Evolutionary conservation across 2,329 filamentous ascomycete species (phyloP), one percentile per base, ranked within the genome.

Genomic region (Claviceps digitariae): DNA sequence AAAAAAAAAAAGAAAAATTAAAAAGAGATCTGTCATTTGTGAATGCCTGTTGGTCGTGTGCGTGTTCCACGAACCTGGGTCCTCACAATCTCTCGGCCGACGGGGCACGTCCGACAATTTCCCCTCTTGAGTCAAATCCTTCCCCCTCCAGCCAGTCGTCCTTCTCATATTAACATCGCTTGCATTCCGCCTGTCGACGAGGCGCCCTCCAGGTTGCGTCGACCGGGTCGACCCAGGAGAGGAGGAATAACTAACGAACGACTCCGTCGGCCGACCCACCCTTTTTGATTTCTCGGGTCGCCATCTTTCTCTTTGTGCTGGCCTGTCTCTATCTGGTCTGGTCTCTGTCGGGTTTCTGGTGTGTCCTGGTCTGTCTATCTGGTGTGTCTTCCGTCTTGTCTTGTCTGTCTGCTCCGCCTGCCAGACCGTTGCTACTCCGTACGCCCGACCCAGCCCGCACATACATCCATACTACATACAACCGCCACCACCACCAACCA

Each of bases 61-160:
- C 15, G 34, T 12, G 36, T 48, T 41, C 45, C 45, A 48, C 44
- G 51, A 29, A 41, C 15, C 45, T 43, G 51, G 44, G 36, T 48
- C 34, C 51, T 52, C 51, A 25, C 45, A 34, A 48, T 48, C 44
- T 52, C 36, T 52, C 51, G 51, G 51, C 51, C 51, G 51, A 48
- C 45, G 13, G 51, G 44, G 43, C 23, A 45, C 20, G 29, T 20
- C 50, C 50, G 50, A 46, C 50, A 36, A 46, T 17, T 36, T n/a
- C 40, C 49, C n/a, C 48, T 10, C 31, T 34, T 2, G 15, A 40
- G 34, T 17, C 40, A 21, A 23, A 13, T 25, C 46, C 15, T 48
- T 2, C 29, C 15, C 21, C 43, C 15, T 21, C 23, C 17, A 21
- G 6, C 43, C 21, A 4, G 12, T 9, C 21, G 23, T 25, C 20